phyloP scores from a whole-genome alignment of 495 filamentous ascomycete species.

The Aspergillus carlsbadensis region DNA sequence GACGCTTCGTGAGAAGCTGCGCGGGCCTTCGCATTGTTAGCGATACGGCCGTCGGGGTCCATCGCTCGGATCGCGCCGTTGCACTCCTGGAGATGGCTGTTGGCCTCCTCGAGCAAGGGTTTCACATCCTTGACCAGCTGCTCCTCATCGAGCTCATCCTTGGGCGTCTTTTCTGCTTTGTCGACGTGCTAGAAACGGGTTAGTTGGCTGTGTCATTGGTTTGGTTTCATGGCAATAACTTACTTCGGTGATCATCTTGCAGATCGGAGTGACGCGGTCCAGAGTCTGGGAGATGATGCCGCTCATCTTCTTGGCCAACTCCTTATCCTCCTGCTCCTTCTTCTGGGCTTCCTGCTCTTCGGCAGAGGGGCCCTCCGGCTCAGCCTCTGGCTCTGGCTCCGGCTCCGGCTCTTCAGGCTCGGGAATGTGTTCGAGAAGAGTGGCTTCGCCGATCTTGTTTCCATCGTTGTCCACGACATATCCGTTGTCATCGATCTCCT shows the following conservation, averaged over 20 bases:
- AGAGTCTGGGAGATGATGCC: slow-evolving; percentile 73
- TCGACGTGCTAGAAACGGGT: slow-evolving; percentile 62
- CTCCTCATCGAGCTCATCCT: slow-evolving; percentile 90
- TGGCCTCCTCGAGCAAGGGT: slow-evolving; percentile 82
- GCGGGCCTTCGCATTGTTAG: slow-evolving; percentile 82
- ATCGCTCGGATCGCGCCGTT: slow-evolving; percentile 88
- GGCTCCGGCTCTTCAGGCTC: slow-evolving; percentile 36
- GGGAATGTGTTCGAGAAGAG: slow-evolving; percentile 72
- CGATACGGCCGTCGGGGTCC: slow-evolving; percentile 84
- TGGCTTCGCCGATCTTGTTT: slow-evolving; percentile 76
- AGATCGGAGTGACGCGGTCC: slow-evolving; percentile 79
- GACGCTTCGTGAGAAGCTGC: slow-evolving; percentile 78
- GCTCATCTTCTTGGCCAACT: slow-evolving; percentile 77
- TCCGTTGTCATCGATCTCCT: slow-evolving; percentile 82
- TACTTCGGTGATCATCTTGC: slow-evolving; percentile 85
- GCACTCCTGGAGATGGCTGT: slow-evolving; percentile 78
- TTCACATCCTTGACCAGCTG: slow-evolving; percentile 80
- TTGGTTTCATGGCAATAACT: neutral
- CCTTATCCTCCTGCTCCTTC: slow-evolving; percentile 63
- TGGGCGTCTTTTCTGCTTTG: slow-evolving; percentile 75
- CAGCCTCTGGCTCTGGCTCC: slow-evolving; percentile 37
- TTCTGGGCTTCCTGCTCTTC: slow-evolving; percentile 55
- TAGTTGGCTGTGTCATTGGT: slow-evolving; percentile 21
- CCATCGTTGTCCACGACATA: slow-evolving; percentile 82
- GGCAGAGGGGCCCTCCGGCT: slow-evolving; percentile 26